These are phyloP conservation scores for Hsuehochloa calcarea DNA, from an alignment of 176 grass and related monocot species.

Conservation along the genomic window DNA sequence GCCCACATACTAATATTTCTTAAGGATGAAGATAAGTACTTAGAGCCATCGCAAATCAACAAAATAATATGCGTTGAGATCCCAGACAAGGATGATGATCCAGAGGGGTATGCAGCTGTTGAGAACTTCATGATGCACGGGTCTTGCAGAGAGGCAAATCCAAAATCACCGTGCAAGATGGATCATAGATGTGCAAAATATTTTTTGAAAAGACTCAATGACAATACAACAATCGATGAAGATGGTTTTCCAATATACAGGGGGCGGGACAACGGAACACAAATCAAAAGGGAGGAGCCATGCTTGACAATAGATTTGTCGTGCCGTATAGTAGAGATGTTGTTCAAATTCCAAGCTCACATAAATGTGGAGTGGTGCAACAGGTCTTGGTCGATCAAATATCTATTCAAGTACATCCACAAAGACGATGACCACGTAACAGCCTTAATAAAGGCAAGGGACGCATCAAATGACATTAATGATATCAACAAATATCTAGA, in stretches of 20 bases:
- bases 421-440: background rate
- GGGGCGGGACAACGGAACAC: background rate
- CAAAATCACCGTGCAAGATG: slow-evolving; percentile 9
- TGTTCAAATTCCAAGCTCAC: slow-evolving; percentile 19
- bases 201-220: background rate
- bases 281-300: background rate
- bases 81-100: background rate
- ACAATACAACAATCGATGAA: background rate
- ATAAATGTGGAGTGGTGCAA: slow-evolving; percentile 29
- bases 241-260: background rate
- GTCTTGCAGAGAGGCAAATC: background rate
- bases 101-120: background rate
- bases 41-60: background rate
- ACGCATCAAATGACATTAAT: background rate
- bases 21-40: background rate
- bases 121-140: slow-evolving; percentile 19
- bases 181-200: background rate
- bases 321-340: background rate
- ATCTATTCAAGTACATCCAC: slow-evolving; percentile 32
- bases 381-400: slow-evolving; percentile 18
- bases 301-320: slow-evolving; percentile 12
- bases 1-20: background rate
- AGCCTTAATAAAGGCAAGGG: background rate
- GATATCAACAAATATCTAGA: slow-evolving; percentile 28
- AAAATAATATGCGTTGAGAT: background rate